Evolutionary conservation across 2,329 filamentous ascomycete species (phyloP), one percentile per base, ranked within the genome.

Genomic region (Grosmannia penicillata): DNA sequence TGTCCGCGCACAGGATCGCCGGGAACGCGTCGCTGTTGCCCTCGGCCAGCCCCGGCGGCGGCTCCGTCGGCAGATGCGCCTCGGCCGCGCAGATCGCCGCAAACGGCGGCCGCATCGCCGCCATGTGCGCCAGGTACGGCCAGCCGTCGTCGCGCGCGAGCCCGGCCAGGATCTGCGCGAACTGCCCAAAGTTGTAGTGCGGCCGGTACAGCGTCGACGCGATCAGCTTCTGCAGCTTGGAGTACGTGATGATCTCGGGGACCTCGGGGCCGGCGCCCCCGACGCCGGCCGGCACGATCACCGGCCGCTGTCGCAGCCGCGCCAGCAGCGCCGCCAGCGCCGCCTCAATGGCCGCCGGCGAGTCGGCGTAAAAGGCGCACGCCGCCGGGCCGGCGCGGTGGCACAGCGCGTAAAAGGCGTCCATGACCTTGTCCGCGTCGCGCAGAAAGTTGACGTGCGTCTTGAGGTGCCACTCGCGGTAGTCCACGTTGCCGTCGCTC

Each of bases 381-480:
- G 51, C 58, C 1, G 55, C 43, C 0, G 68, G 67, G 0, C 68
- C 68, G 15, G 65, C 71, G 30, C 59, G 53, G 47, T 66, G 61
- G 48, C 75, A 79, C 29, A 63, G 61, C 15, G 57, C 53, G 47
- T 68, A 72, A 41, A 78, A 75, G 15, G 56, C 62, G 2, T 60
- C 52, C 47, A 74, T 61, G 6, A 69, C 62, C 37, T 62, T 58
- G 49, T 78, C 72, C 13, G 67, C 63, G 46, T 76, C 66, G n/a
- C 56, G 56, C 7, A 72, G 48, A 37, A 69, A 70, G 43, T 64
- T 64, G 44, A 59, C 53, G 39, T 65, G 58, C 1, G 53, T 51
- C 10, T 63, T 58, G 22, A 58, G 55, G 40, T 60, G 65, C 68
- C 66, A 74, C 47, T 70, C 69, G 29, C 66, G 61, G 45, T 74